phyloP scores from a whole-genome alignment of 169 alveolate genomes.

The Pseudocohnilembus persalinus region DNA sequence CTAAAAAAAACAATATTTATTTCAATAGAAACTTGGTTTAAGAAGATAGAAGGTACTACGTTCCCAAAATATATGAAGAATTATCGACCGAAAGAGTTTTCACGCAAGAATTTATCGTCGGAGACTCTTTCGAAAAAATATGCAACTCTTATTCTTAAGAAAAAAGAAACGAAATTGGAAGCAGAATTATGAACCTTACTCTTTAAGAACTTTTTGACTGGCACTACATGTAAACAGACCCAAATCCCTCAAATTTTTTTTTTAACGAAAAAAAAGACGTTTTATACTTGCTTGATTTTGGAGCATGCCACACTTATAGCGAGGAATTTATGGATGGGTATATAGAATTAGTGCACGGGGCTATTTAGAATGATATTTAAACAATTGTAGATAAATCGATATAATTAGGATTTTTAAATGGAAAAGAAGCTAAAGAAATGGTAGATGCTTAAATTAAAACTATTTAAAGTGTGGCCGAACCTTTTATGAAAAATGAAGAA shows the following conservation, averaged over 20 bases:
- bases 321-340: slow-evolving; percentile 58
- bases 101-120: slow-evolving; percentile 62
- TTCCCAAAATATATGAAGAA: slow-evolving; percentile 59
- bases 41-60: slow-evolving; percentile 46
- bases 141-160: slow-evolving; percentile 42
- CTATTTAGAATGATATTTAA: slow-evolving; percentile 46
- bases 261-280: slow-evolving; percentile 52
- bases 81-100: slow-evolving; percentile 58
- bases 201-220: slow-evolving; percentile 69
- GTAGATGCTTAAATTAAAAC: slow-evolving; percentile 64
- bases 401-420: slow-evolving; percentile 64
- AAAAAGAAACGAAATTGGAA: slow-evolving; percentile 67
- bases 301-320: slow-evolving; percentile 64
- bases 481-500: slow-evolving; percentile 54
- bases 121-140: slow-evolving; percentile 47
- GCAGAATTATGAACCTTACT: slow-evolving; percentile 58
- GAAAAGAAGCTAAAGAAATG: slow-evolving; percentile 70
- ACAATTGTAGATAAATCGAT: slow-evolving; percentile 38
- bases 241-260: slow-evolving; percentile 79
- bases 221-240: slow-evolving; percentile 79
- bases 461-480: slow-evolving; percentile 72
- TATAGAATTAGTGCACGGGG: slow-evolving; percentile 58
- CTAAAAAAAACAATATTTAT: too few relatives aligned
- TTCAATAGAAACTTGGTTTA: slow-evolving; percentile 43
- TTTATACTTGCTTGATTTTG: slow-evolving; percentile 70